Base-by-base conservation (phyloP, 2,329 filamentous ascomycete species). In the Colletotrichum sp. region DNA sequence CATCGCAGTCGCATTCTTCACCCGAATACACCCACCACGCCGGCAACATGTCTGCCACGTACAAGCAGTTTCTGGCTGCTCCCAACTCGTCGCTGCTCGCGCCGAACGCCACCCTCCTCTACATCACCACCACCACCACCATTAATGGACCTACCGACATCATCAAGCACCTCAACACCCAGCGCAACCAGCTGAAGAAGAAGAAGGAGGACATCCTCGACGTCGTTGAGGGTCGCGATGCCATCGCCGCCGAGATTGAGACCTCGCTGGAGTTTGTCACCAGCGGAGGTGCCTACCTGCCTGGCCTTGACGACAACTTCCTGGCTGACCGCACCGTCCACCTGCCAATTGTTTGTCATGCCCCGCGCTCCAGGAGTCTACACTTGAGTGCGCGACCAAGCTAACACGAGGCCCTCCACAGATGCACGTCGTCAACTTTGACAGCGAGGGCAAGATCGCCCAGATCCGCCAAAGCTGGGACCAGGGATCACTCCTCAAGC, bases 401-500 rank as follows among this genome's bases (percentile, higher is more conserved):
- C 77, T 78, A 65, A 78, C 72, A 26, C 10, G 15, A 21, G 13
- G 12, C 12, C 44, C 13, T 34, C 57, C 36, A 21, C 84, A 97
- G 95, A 91, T 94, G 80, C 97, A 99, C 87, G 93, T 99, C 78
- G 96, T 99, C 79, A 91, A 92, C 74, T 98, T 98, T 85, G 91
- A 98, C 84, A 83, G 85, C 79, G 86, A 94, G 63, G 91, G 92
- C 83, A 96, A 95, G 87, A 98, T 99, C 83, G 85, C 90, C 76
- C 95, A 97, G 84, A 95, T 99, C 78, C 95, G 96, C 80, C 92
- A 96, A 80, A 95, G 94, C 84, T 99, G 97, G 97, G 97, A 99
- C 84, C 97, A 99, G 85, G 96, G 93, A 77, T 94, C 95, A 70
- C 91, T 99, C 55, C 91, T 99, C 79, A 99, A 97, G 87, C 94